Evolutionary conservation across 2,329 filamentous ascomycete genomes (phyloP).

Genomic region (Zasmidium citrigriseum): DNA sequence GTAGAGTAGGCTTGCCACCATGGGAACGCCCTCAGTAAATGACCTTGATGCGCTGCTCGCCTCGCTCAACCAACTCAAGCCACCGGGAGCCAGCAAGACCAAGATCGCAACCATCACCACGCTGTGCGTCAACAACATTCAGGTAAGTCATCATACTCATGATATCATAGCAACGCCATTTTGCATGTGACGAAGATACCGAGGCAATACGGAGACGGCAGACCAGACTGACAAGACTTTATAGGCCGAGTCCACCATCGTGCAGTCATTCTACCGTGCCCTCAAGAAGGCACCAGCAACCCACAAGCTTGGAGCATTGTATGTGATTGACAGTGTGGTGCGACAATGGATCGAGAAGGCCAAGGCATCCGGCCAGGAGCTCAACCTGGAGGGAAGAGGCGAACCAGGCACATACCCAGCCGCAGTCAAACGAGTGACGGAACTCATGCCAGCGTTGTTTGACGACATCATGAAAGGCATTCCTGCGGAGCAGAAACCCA

Average conservation of each 20-base stretch:
- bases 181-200: constrained; percentile 1
- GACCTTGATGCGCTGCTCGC: constrained; percentile 89
- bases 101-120: constrained; percentile 86
- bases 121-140: constrained; percentile 84
- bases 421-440: constrained; percentile 93
- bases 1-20: constrained; percentile 32
- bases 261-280: constrained; percentile 95
- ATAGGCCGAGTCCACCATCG: constrained; percentile 89
- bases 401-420: constrained; percentile 91
- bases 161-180: not conserved
- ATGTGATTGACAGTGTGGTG: constrained; percentile 99
- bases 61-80: constrained; percentile 87
- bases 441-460: constrained; percentile 90
- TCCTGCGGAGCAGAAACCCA: constrained; percentile 96
- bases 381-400: constrained; percentile 68
- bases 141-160: constrained; percentile 70
- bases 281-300: constrained; percentile 93
- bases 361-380: constrained; percentile 74
- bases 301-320: constrained; percentile 98
- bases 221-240: constrained; percentile 12
- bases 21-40: constrained; percentile 69
- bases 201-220: not conserved
- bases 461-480: constrained; percentile 88
- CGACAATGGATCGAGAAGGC: constrained; percentile 98
- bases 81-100: constrained; percentile 89